Evolutionary conservation across 352 stramenopile genomes (phyloP).

Genomic region (Pythium insidiosum): DNA sequence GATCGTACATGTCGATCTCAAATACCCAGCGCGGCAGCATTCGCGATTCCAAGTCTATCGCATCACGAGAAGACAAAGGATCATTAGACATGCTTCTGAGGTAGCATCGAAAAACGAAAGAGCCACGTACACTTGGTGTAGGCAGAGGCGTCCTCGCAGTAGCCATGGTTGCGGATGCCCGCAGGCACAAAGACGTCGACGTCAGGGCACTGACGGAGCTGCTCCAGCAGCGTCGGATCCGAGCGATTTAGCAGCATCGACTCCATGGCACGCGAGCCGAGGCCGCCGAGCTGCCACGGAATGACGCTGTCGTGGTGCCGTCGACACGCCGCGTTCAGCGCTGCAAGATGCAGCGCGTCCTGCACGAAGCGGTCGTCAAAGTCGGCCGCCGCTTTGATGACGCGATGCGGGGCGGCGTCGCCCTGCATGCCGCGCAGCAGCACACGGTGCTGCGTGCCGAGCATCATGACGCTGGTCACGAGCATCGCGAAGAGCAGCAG

Average conservation of each 20-base stretch:
- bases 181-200: conserved; percentile 57
- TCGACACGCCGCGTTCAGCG: conserved; percentile 37
- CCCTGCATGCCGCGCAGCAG: too few species aligned
- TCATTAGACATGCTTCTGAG: too few species aligned
- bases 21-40: conserved; percentile 29
- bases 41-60: conserved; percentile 13
- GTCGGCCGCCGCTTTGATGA: too few species aligned
- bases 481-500: too few species aligned
- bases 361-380: too few species aligned
- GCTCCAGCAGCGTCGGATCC: conserved; percentile 27
- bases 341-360: conserved; percentile 38
- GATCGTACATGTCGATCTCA: conserved; percentile 13
- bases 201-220: conserved; percentile 44
- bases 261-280: background rate
- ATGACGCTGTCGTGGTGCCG: conserved; percentile 35
- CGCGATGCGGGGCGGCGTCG: too few species aligned
- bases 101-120: too few species aligned
- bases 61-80: background rate
- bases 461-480: too few species aligned
- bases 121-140: conserved; percentile 47
- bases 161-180: conserved; percentile 33
- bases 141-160: conserved; percentile 58
- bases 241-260: conserved; percentile 21
- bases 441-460: too few species aligned
- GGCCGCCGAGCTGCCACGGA: conserved; percentile 18